Evolutionary conservation across 2,329 filamentous ascomycete species (phyloP).

Genomic region (Lachnellula suecica): DNA sequence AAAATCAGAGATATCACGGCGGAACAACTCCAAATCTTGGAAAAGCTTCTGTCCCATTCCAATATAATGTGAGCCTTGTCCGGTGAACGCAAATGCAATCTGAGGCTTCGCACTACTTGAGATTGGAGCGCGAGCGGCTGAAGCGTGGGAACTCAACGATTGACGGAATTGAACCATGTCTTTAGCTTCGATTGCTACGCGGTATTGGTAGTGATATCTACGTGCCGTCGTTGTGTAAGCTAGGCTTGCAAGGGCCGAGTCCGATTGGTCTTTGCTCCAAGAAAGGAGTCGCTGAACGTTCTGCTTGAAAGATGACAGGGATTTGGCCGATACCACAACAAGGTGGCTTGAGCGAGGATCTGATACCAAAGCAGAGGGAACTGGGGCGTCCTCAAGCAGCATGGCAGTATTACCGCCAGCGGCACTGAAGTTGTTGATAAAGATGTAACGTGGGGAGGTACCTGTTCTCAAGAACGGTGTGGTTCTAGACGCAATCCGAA

Average conservation of each 20-base stretch:
- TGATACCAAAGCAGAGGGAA: slow-evolving; percentile 31
- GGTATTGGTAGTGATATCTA: slow-evolving; percentile 56
- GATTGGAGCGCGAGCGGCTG: slow-evolving; percentile 38
- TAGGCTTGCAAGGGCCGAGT: slow-evolving; percentile 3
- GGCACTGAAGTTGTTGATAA: slow-evolving; percentile 49
- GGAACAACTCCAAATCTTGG: slow-evolving; percentile 37
- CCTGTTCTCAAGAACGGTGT: too few relatives aligned
- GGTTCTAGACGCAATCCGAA: slow-evolving; percentile 21
- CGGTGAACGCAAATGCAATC: slow-evolving; percentile 35
- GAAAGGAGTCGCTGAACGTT: slow-evolving; percentile 12
- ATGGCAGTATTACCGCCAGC: slow-evolving; percentile 25
- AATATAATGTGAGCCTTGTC: slow-evolving; percentile 46
- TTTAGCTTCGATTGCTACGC: slow-evolving; percentile 33
- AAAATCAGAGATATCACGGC: slow-evolving; percentile 22
- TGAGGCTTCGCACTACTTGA: slow-evolving; percentile 39
- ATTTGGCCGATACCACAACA: slow-evolving; percentile 47
- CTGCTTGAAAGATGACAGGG: slow-evolving; percentile 9
- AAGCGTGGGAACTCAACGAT: background rate
- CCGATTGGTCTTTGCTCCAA: slow-evolving; percentile 5
- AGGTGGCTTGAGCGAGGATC: slow-evolving; percentile 42
- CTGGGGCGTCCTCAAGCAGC: slow-evolving; percentile 22
- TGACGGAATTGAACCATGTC: background rate
- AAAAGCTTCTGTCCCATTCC: slow-evolving; percentile 27
- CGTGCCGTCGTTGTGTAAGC: slow-evolving; percentile 34
- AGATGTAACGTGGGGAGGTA: slow-evolving; percentile 38